Base-by-base conservation (phyloP, 768 basidiomycete genomes). In the Podaxis rugospora region DNA sequence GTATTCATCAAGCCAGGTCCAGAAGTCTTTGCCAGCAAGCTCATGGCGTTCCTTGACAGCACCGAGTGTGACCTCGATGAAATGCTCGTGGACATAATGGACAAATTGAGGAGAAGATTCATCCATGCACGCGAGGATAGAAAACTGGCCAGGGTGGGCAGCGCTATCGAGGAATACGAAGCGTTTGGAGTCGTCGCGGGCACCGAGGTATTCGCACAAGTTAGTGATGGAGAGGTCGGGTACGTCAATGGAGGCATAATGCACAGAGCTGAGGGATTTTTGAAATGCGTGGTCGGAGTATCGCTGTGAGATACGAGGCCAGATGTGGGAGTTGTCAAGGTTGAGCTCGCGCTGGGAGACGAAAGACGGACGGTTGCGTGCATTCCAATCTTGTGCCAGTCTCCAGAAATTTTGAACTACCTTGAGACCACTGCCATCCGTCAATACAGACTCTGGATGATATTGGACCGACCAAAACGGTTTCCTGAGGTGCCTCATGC, bases 381-480 rank as follows among this genome's bases (percentile, higher is more conserved):
- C 67, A 2, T 78, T 74, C 89, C 90, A 93, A 6, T 71, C 70
- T 54, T 79, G 76, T 21, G 89, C 86, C n/a, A 91, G 75, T 23
- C 71, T 71, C 89, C 89, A 93, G 68, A 93, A 93, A 70, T 92
- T 93, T n/a, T 70, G 71, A 57, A 93, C 63, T 14, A 92, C 83
- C 59, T 86, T 80, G n/a, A 80, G 66, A 0, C 91, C 91, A 4
- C 88, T 88, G 1, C 80, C 83, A 46, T 77, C 75, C 1, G 91
- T 93, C 65, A 88, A 80, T 2, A 89, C 83, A 6, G 92, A 93
- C 69, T 93, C 92, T 5, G 92, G 92, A 69, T 94, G 92, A 69
- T 93, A 94, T 68, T 94, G 92, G 21, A 94, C 92, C 2, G 89
- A 90, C 88, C 89, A 93, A 67, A 92, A 90, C 2, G 92, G 92